A percentile compares a stretch with the other conserved stretches of the same genome.
Evolutionary conservation across 352 stramenopile species (phyloP).

Genomic region (Hyaloperonospora arabidopsidis): DNA sequence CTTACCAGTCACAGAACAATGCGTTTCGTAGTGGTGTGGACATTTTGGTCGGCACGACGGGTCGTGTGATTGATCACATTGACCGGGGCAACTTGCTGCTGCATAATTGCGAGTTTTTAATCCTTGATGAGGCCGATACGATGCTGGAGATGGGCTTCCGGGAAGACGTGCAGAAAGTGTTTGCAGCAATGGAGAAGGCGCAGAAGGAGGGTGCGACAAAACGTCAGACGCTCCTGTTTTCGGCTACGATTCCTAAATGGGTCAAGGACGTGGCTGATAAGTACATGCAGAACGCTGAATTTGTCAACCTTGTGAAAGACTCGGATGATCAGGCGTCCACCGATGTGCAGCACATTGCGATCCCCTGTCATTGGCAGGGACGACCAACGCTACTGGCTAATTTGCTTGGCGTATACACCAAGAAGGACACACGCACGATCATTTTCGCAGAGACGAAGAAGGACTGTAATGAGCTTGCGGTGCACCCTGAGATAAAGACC

Average conservation of each 20-base stretch:
- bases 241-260: conserved; percentile 90
- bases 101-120: conserved; percentile 85
- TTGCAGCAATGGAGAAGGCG: conserved; percentile 67
- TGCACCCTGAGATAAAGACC: conserved; percentile 84
- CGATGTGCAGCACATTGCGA: conserved; percentile 90
- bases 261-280: conserved; percentile 86
- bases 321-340: conserved; percentile 82
- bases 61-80: conserved; percentile 90
- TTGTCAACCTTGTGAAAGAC: conserved; percentile 89
- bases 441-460: conserved; percentile 94
- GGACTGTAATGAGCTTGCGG: conserved; percentile 89
- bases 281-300: conserved; percentile 87
- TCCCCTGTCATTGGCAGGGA: conserved; percentile 89
- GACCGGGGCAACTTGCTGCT: conserved; percentile 86
- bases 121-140: conserved; percentile 92
- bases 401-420: conserved; percentile 73
- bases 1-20: conserved; percentile 86
- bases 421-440: conserved; percentile 87
- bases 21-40: conserved; percentile 85
- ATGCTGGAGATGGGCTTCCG: conserved; percentile 96
- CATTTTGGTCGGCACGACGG: conserved; percentile 90
- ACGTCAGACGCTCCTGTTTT: conserved; percentile 89
- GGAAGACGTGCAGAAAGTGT: conserved; percentile 92
- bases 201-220: conserved; percentile 42
- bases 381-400: conserved; percentile 66